Evolutionary conservation across 2,329 filamentous ascomycete species (phyloP), one percentile per base, ranked within the genome.

Genomic region (Fusarium mangiferae): DNA sequence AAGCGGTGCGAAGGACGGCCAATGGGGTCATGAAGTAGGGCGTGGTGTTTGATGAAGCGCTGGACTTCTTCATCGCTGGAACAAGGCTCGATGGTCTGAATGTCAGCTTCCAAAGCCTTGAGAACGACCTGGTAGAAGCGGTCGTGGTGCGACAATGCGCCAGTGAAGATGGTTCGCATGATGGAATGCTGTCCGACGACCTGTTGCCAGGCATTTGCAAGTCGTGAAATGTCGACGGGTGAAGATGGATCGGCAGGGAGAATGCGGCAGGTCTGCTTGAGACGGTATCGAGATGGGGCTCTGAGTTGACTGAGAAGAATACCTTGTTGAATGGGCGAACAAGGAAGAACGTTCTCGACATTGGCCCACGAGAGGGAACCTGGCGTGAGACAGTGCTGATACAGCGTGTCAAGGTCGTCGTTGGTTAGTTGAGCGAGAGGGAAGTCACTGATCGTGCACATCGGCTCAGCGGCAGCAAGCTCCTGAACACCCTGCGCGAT

Each of bases 141-240:
- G 38, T 59, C 56, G 3, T 59, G 56, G 10, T 59, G 56, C 0
- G 56, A 59, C 8, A 51, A 14, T 2, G 56, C 56, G 12, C 56
- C 56, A 7, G 56, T 59, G 15, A 59, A 59, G 20, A 59, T 36
- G 14, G 56, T 51, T 24, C 56, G 56, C 56, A 59, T 59, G 24
- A 59, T 59, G 33, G 56, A 59, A 2, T 59, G 56, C 15, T 51
- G 56, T 2, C 24, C 17, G 24, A 59, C 33, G 11, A 59, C 56
- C 5, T 59, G 42, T 8, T 42, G 33, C 56, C 56, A 59, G 24
- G 56, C 42, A 24, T 59, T 59, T 11, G 42, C 33, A 4, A 59
- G 56, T 24, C 56, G 41, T 0, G 26, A 1, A 4, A 59, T 30
- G 6, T 59, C 56, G 0, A 51, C 33, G 0, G 42, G 30, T 12